Evolutionary conservation across 208 protist genomes (phyloP), one percentile per base, ranked within the genome.

Genomic region (Leishmania braziliensis): DNA sequence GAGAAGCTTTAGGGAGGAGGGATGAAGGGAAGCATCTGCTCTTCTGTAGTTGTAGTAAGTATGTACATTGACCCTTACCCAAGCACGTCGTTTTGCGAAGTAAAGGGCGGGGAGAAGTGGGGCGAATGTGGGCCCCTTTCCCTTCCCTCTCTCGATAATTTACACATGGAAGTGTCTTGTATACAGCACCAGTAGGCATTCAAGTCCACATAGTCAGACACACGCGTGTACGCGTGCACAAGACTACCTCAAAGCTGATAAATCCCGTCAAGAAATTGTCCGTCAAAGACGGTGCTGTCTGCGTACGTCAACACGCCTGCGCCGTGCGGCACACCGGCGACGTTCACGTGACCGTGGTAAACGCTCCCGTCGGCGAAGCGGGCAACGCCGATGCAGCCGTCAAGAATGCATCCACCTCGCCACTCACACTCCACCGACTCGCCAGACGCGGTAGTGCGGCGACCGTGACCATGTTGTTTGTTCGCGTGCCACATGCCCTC

Each of bases 241-340:
- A 60, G 33, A 43, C 69, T 29, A 73, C 46, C 39, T 88, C 91
- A 98, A 43, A 96, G 86, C 20, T 88, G 50, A 81, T 98, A 98
- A 46, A 91, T 79, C 43, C 95, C 95, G 26, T 96, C 77, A 26
- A 71, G 51, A 84, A 96, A 98, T 9, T 29, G 71, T 8, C 95
- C 95, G 39, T 91, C 82, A 81, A 97, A 98, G 18, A 86, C 87
- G 16, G 95, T 97, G 51, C 84, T 88, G 80, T 98, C 94, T 18
- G 92, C 86, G 83, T 97, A 98, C 5, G 81, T 86, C 66, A 97
- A 80, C 39, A 83, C 75, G 14, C 95, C 95, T 0, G 79, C 68
- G 2, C 95, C 95, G 68, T 98, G 90, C 29, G 95, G 90, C 53
- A 89, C 84, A n/a, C 92, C 91, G 43, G 70, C 63, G 29, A 77